phyloP scores from a whole-genome alignment of 768 basidiomycete species.

The Psilocybe tampanensis region DNA sequence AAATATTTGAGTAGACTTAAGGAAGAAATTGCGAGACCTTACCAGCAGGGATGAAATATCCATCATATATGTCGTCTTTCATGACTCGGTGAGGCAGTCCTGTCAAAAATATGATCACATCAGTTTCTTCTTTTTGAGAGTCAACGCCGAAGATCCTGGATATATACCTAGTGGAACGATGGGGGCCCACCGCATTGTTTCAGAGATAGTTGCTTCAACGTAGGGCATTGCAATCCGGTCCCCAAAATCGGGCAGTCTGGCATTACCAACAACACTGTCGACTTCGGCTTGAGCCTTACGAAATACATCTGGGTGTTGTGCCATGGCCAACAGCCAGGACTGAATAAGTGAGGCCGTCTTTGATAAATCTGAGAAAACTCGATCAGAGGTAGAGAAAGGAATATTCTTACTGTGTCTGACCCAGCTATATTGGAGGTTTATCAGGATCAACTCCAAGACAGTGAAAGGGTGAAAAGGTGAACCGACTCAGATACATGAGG shows the following conservation, averaged over 20 bases:
- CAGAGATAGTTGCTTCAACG: constrained; percentile 44
- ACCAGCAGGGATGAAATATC: constrained; percentile 28
- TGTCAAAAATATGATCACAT: constrained; percentile 15
- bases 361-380: neutral
- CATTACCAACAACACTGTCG: constrained; percentile 38
- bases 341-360: constrained; percentile 30
- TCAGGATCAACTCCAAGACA: neutral
- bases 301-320: constrained; percentile 42
- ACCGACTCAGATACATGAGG: constrained; percentile 41
- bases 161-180: constrained; percentile 37
- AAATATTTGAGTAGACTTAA: neutral
- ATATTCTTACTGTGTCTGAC: constrained; percentile 18
- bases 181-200: constrained; percentile 43
- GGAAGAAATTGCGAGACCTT: neutral
- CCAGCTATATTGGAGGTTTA: constrained; percentile 11
- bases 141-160: neutral
- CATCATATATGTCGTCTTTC: constrained; percentile 34
- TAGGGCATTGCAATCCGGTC: constrained; percentile 43
- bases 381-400: neutral
- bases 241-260: constrained; percentile 42
- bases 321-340: constrained; percentile 37
- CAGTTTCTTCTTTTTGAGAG: neutral
- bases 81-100: constrained; percentile 35
- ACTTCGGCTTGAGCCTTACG: constrained; percentile 46
- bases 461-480: neutral